These are phyloP conservation scores for Hanseniaspora vineae DNA, from an alignment of 805 yeast genomes.

Conservation along the genomic window DNA sequence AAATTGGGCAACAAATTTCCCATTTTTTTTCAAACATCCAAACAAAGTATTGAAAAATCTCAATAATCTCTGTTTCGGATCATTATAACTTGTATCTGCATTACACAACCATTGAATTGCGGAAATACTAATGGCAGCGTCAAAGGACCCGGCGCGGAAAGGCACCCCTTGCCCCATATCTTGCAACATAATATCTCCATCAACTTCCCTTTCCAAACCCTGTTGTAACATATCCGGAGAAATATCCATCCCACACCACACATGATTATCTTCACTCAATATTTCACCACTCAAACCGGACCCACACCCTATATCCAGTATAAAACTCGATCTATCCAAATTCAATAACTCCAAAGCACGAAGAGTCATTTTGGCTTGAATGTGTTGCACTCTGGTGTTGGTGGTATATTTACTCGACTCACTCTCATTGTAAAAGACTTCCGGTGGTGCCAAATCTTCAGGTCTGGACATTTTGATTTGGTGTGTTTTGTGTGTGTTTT, in stretches of 20 bases:
- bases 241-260: conserved; percentile 95
- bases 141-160: conserved; percentile 91
- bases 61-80: conserved; percentile 71
- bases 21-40: conserved; percentile 81
- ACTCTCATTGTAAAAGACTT: conserved; percentile 79
- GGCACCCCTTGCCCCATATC: conserved; percentile 95
- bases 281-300: conserved; percentile 94
- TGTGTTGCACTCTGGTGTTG: conserved; percentile 94
- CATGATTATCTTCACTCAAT: conserved; percentile 68
- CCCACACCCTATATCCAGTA: conserved; percentile 93
- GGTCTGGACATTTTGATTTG: conserved; percentile 70
- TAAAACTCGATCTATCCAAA: conserved; percentile 49
- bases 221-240: conserved; percentile 93
- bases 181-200: conserved; percentile 81
- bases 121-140: conserved; percentile 88
- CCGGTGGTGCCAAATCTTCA: conserved; percentile 94
- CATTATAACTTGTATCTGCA: conserved; percentile 72
- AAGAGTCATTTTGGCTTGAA: conserved; percentile 94
- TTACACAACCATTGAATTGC: conserved; percentile 98
- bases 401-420: conserved; percentile 86
- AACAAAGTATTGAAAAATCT: conserved; percentile 81
- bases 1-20: conserved; percentile 94
- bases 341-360: conserved; percentile 82
- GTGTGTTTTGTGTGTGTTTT: neutral
- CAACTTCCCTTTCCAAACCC: conserved; percentile 82